These are phyloP conservation scores for Warburgia ugandensis DNA, from an alignment of 164 flowering plant species.

Conservation along the genomic window DNA sequence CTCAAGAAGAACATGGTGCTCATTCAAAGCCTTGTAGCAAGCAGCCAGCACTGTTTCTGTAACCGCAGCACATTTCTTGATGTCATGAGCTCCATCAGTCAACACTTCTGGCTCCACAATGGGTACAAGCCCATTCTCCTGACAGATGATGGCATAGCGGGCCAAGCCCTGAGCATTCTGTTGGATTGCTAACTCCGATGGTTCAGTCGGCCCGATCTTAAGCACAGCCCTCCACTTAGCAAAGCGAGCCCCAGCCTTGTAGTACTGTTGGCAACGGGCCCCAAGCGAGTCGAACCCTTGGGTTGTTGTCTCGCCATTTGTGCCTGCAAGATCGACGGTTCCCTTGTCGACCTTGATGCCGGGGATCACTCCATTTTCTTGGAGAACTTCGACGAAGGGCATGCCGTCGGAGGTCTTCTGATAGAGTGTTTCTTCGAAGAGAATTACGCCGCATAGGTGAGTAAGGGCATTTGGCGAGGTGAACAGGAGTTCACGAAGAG, in stretches of 20 bases:
- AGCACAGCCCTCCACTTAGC: conserved; percentile 88
- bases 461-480: conserved; percentile 55
- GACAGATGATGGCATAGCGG: conserved; percentile 77
- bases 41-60: conserved; percentile 77
- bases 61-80: conserved; percentile 56
- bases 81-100: conserved; percentile 67
- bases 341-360: conserved; percentile 91
- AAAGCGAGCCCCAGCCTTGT: conserved; percentile 77
- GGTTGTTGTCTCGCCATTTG: conserved; percentile 76
- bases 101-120: conserved; percentile 81
- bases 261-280: conserved; percentile 57
- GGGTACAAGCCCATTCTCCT: conserved; percentile 80
- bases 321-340: conserved; percentile 66
- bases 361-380: conserved; percentile 58
- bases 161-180: conserved; percentile 83
- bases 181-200: conserved; percentile 60
- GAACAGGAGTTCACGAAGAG: conserved; percentile 76
- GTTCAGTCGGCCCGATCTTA: conserved; percentile 68
- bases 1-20: conserved; percentile 79
- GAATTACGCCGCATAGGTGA: conserved; percentile 73
- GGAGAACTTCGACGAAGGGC: conserved; percentile 64
- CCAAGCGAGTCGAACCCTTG: conserved; percentile 71
- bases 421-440: conserved; percentile 80
- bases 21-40: conserved; percentile 75
- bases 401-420: conserved; percentile 61